Evolutionary conservation across 352 stramenopile genomes (phyloP), one percentile per base, ranked within the genome.

Genomic region (Thraustotheca clavata): DNA sequence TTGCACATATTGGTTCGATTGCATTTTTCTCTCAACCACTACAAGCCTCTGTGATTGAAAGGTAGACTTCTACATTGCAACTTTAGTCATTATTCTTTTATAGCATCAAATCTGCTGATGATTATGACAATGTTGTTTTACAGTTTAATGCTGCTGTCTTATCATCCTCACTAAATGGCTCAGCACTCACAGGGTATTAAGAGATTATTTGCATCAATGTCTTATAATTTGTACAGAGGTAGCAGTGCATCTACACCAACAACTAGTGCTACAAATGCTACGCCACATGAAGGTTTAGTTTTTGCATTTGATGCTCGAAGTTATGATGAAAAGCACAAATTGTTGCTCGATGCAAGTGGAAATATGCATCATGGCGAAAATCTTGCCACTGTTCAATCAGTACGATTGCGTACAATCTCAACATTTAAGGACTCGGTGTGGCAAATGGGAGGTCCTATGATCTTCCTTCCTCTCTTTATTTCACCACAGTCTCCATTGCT

Each of bases 101-200:
- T 26, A 87, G 80, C 66, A 87, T 89, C 48, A 70, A 69, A n/a
- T 87, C 75, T 22, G 74, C 81, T 27, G 77, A 87, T 40, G 79
- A 89, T 35, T 89, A 87, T 48, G 79, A 89, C 60, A 77, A 79
- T 43, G 70, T 89, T 3, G 77, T 89, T 47, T 79, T 89, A 38
- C 79, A 89, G 63, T 89, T 86, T 68, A 89, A 89, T 63, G 83
- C 79, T 43, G 86, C 83, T 62, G 86, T 89, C 24, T 83, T 76
- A 41, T 89, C 79, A 27, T 86, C 79, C 12, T 79, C 77, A 3
- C 77, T 77, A 3, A 81, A 73, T 7, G 72, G 72, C 1, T 61
- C 73, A 1, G 34, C 69, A 2, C 41, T 73, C 14, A 27, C 69
- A 9, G 71, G 71, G 57, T 65, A 18, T 11, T 24, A 3, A 2